A percentile compares a stretch with the other conserved stretches of the same genome.
These are phyloP conservation scores for Leccinum fallax DNA, from an alignment of 1,284 basidiomycete species.

Conservation along the genomic window DNA sequence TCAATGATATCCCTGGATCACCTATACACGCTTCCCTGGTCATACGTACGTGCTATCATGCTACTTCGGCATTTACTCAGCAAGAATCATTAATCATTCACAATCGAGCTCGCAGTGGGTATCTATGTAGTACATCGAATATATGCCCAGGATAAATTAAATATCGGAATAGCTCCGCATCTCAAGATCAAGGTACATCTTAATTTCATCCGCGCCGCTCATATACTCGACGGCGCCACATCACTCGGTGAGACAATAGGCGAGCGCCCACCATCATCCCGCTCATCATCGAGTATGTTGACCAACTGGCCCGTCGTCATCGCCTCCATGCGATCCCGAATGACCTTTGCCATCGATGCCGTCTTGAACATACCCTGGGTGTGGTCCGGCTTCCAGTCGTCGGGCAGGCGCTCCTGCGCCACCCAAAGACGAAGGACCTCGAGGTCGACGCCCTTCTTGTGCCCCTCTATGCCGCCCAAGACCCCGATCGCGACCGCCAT, in stretches of 20 bases:
- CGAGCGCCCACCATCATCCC: constrained; percentile 9
- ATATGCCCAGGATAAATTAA: background rate
- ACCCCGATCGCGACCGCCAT: constrained; percentile 60
- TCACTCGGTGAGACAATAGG: constrained; percentile 11
- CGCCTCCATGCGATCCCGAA: constrained; percentile 32
- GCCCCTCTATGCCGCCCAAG: constrained; percentile 29
- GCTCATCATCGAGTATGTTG: constrained; percentile 20
- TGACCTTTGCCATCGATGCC: constrained; percentile 23
- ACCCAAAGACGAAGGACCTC: constrained; percentile 53
- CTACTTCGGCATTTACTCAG: constrained; percentile 1
- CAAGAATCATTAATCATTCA: background rate
- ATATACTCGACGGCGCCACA: background rate
- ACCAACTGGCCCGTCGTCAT: constrained; percentile 14
- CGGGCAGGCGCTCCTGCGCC: constrained; percentile 51
- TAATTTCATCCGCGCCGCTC: background rate
- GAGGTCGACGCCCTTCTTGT: constrained; percentile 43
- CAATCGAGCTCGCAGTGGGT: background rate
- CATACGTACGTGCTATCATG: constrained; percentile 16
- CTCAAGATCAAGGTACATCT: background rate
- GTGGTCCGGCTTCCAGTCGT: constrained; percentile 52
- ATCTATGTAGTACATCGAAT: background rate
- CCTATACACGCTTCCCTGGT: constrained; percentile 13
- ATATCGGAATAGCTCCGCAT: background rate
- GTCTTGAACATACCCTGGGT: constrained; percentile 46
- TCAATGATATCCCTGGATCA: background rate